These are phyloP conservation scores for Peterozyma xylosa DNA, from an alignment of 805 yeast species.

Conservation along the genomic window DNA sequence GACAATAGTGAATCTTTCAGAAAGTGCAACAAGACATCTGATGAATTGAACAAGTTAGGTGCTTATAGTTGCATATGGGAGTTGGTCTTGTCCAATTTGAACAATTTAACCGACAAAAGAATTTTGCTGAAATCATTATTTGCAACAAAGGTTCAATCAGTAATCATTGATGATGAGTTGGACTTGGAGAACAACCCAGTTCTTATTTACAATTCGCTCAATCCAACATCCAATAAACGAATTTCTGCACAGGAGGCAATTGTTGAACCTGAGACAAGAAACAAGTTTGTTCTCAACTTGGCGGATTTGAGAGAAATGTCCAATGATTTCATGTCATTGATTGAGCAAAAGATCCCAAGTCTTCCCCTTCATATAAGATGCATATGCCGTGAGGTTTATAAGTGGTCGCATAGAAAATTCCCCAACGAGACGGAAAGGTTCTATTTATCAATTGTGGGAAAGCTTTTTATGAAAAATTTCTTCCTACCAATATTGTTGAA, in stretches of 20 bases:
- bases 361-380: constrained; percentile 53
- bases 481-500: constrained; percentile 35
- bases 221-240: too few relatives aligned
- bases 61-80: constrained; percentile 31
- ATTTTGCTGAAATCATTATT: constrained; percentile 31
- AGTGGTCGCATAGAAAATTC: constrained; percentile 27
- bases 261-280: constrained; percentile 67
- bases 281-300: constrained; percentile 63
- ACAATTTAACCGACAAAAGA: constrained; percentile 42
- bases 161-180: constrained; percentile 40
- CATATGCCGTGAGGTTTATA: constrained; percentile 37
- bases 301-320: constrained; percentile 67
- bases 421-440: constrained; percentile 55
- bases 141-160: constrained; percentile 27
- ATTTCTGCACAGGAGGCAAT: constrained; percentile 51
- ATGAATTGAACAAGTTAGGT: constrained; percentile 9
- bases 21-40: constrained; percentile 16
- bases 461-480: constrained; percentile 48
- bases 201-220: constrained; percentile 36
- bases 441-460: constrained; percentile 62
- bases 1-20: constrained; percentile 15
- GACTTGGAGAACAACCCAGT: constrained; percentile 80
- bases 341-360: constrained; percentile 33
- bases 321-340: constrained; percentile 47
- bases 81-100: constrained; percentile 31